A percentile compares a stretch with the other conserved stretches of the same genome.
These are phyloP conservation scores for Ceratorhiza oryzae-sativae DNA, from an alignment of 1,284 basidiomycete genomes.

Conservation along the genomic window DNA sequence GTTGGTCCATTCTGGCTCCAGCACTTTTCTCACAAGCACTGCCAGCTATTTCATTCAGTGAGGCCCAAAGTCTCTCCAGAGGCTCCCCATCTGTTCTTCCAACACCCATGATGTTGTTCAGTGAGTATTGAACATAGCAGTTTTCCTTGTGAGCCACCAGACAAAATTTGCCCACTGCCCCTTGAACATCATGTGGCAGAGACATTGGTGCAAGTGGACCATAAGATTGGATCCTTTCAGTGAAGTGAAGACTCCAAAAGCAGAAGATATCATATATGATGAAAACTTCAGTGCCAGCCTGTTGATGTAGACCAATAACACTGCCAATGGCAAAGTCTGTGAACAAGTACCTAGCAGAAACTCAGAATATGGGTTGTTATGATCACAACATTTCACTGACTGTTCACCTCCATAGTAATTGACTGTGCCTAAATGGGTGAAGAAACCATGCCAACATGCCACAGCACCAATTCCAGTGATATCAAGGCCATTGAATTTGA, in stretches of 20 bases:
- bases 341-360: not conserved
- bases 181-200: not conserved
- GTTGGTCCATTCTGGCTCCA: not conserved
- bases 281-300: not conserved
- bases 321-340: not conserved
- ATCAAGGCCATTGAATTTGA: not conserved
- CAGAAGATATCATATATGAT: constrained; percentile 4
- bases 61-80: not conserved
- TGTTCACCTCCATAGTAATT: constrained; percentile 5
- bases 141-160: not conserved
- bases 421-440: not conserved
- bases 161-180: constrained; percentile 4
- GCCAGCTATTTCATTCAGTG: constrained; percentile 5
- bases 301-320: not conserved
- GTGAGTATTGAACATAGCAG: not conserved
- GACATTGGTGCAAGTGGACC: not conserved
- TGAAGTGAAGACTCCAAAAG: not conserved
- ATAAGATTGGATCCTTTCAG: not conserved
- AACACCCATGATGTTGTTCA: not conserved
- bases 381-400: no score
- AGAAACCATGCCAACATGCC: not conserved
- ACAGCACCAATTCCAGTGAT: constrained; percentile 1
- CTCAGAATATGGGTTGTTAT: no score
- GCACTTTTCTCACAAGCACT: constrained; percentile 8
- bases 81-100: constrained; percentile 12